phyloP scores from a whole-genome alignment of 768 basidiomycete species.

The Tulasnella sp. region DNA sequence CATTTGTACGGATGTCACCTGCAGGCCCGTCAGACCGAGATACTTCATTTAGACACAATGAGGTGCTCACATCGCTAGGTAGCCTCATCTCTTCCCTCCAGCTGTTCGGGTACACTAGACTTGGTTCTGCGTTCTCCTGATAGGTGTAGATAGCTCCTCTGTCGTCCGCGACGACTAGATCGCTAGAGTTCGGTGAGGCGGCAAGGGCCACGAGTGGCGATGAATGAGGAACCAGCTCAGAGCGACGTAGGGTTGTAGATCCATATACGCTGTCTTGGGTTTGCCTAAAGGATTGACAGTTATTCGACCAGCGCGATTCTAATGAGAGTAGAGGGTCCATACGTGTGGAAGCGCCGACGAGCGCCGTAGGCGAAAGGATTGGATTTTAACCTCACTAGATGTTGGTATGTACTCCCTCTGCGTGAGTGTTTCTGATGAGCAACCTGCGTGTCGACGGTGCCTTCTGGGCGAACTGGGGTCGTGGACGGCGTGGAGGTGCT shows the following conservation, averaged over 20 bases:
- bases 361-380: background rate
- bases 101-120: background rate
- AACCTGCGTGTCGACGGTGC: background rate
- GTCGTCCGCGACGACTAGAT: background rate
- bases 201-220: background rate
- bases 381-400: background rate
- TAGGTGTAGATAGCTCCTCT: background rate
- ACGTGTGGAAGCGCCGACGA: background rate
- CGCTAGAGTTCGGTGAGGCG: background rate
- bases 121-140: background rate
- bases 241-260: background rate
- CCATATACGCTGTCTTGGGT: background rate
- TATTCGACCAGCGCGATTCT: background rate
- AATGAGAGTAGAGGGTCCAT: background rate
- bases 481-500: background rate
- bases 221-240: background rate
- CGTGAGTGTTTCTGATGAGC: background rate
- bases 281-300: background rate
- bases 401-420: background rate
- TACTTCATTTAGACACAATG: background rate
- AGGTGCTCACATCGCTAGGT: background rate
- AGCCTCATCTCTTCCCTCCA: conserved; percentile 4
- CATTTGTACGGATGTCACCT: background rate
- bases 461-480: background rate
- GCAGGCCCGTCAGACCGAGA: background rate